Percentiles rank a stretch among this genome's conserved stretches.
These are phyloP conservation scores for Fusarium sp. DNA, from an alignment of 2,329 filamentous ascomycete species.

Conservation along the genomic window DNA sequence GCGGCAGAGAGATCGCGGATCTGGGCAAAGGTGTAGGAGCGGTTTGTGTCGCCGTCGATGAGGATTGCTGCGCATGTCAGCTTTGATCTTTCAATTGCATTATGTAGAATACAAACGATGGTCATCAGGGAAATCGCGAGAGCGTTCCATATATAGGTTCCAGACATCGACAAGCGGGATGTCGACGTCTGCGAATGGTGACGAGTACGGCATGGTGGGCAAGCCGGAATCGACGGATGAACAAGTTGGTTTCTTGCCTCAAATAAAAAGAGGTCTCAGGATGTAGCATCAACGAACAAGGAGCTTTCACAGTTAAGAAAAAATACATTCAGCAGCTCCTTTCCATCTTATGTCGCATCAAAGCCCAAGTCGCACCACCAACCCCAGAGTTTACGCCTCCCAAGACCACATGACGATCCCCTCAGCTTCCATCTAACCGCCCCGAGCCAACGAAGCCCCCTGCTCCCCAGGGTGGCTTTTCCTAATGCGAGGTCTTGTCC, in stretches of 20 bases:
- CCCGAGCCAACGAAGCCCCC: background rate
- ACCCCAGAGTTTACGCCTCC: background rate
- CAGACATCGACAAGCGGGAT: conserved; percentile 84
- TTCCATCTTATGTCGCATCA: background rate
- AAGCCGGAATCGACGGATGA: background rate
- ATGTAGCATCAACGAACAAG: background rate
- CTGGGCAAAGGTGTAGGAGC: conserved; percentile 77
- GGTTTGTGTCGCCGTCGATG: conserved; percentile 77
- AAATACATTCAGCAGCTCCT: background rate
- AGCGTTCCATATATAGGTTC: conserved; percentile 79
- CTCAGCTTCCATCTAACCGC: background rate
- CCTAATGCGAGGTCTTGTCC: background rate
- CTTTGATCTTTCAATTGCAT: too few relatives aligned
- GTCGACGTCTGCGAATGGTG: conserved; percentile 71
- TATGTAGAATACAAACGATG: conserved; percentile 67
- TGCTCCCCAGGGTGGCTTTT: background rate
- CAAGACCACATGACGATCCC: conserved; percentile 1
- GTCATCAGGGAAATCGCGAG: conserved; percentile 77
- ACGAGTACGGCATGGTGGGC: conserved; percentile 75
- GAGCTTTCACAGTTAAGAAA: too few relatives aligned
- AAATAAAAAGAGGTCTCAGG: background rate
- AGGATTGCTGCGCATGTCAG: conserved; percentile 73
- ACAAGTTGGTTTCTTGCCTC: background rate
- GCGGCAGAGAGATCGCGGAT: conserved; percentile 73
- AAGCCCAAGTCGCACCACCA: background rate